These are phyloP conservation scores for Lentinula aciculospora DNA, from an alignment of 768 basidiomycete genomes.

Conservation along the genomic window DNA sequence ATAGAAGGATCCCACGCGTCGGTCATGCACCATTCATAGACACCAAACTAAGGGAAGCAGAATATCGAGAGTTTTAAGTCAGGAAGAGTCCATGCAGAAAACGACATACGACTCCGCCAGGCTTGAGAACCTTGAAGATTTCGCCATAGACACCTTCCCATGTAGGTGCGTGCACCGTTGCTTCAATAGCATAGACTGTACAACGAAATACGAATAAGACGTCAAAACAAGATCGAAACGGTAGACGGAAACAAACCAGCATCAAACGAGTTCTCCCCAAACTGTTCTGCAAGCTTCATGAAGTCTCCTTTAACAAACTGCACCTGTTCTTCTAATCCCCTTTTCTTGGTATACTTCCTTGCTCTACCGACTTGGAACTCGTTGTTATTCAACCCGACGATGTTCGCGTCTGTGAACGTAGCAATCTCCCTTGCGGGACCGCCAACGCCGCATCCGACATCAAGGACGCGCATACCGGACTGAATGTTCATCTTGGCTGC, in stretches of 20 bases:
- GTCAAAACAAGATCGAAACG: not conserved
- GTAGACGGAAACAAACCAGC: conserved; percentile 74
- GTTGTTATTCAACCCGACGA: conserved; percentile 93
- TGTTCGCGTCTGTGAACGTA: conserved; percentile 76
- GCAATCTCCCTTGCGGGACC: conserved; percentile 97
- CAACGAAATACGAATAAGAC: no score
- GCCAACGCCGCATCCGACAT: conserved; percentile 97
- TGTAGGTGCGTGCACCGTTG: conserved; percentile 92
- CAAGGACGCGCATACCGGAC: conserved; percentile 92
- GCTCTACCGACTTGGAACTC: conserved; percentile 92
- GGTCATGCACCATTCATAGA: conserved; percentile 99
- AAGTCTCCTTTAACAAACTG: conserved; percentile 92
- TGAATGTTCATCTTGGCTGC: conserved; percentile 78
- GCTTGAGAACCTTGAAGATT: conserved; percentile 91
- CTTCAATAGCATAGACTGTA: conserved; percentile 98
- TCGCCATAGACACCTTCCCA: conserved; percentile 96
- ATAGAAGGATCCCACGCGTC: conserved; percentile 85
- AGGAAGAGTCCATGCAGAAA: not conserved
- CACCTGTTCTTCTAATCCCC: conserved; percentile 72
- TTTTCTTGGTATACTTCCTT: conserved; percentile 69
- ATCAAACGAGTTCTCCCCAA: conserved; percentile 91
- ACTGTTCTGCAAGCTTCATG: conserved; percentile 88
- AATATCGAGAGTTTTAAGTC: not conserved
- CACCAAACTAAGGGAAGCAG: conserved; percentile 65
- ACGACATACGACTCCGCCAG: conserved; percentile 83